Evolutionary conservation across 2,329 filamentous ascomycete species (phyloP), one percentile per base, ranked within the genome.

Genomic region (Aspergillus pseudonomiae): DNA sequence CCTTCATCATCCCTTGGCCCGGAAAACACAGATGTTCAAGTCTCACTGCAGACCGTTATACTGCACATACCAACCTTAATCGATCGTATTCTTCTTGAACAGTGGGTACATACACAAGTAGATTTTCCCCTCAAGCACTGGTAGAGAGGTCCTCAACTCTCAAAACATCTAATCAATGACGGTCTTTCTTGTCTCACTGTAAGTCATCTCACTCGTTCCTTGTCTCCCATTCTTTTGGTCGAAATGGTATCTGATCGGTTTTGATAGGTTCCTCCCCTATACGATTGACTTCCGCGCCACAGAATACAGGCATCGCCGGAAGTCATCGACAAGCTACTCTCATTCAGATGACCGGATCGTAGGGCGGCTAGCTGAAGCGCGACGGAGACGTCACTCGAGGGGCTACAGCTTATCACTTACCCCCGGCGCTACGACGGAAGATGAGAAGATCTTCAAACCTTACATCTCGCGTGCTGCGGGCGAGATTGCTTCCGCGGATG

Each of bases 391-490:
- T 39, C 70, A 63, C 21, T 65, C 59, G 7, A 69, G 70, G 56
- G 68, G 67, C 14, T 53, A 68, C 36, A 73, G 66, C 50, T 62
- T 71, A 21, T 67, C 74, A 39, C 64, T 75, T 52, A 80, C 75
- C 16, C 78, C 78, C 6, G 78, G 77, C 21, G 76, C 76, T 30
- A 78, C 76, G 1, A 78, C 74, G 16, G 75, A 77, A 34, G 70
- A 78, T 46, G 78, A 80, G 62, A 75, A 70, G 50, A 75, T 80
- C 61, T 80, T 80, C 68, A 76, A 73, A 36, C 68, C 70, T 30
- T 77, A 78, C 46, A 69, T 68, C 21, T 73, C 67, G 11, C 70
- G 65, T 5, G 67, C 67, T 19, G 71, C 72, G 21, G 68, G 69
- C 19, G 74, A 76, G 54, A 71, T 75, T 16, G 68, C 69, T 1